Base-by-base conservation (phyloP, 2,329 filamentous ascomycete species). In the Scytalidium sp. region DNA sequence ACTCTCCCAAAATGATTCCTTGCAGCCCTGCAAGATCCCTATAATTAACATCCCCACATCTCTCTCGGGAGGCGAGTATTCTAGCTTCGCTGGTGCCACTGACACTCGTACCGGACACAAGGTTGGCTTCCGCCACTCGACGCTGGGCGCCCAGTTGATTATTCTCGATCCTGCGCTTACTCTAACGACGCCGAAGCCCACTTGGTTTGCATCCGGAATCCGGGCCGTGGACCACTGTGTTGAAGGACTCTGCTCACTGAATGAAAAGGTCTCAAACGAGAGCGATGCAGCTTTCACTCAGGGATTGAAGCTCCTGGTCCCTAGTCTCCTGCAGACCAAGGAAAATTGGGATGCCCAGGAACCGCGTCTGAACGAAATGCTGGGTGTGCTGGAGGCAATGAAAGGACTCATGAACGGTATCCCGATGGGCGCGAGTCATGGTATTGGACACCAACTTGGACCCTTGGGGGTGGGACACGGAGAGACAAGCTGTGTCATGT, bases 131-230 rank as follows among this genome's bases (percentile, higher is more conserved):
- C 52, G 60, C 9, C 54, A 62, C 21, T 67, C 72, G 0, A 60
- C 65, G 3, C 67, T 70, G 23, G 72, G 75, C 0, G 72, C 80
- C 0, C 62, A 72, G 3, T 69, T 85, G 3, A 69, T 84, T 4
- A 76, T 85, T 32, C 73, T 83, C 2, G 80, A 84, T 50, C 76
- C 81, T 2, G 65, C 70, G 13, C 66, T 84, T 1, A 71, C 70
- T 15, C 61, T 67, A 2, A 75, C 74, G 0, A 83, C 80, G 0
- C 81, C 80, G 0, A 64, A 68, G 1, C 65, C 66, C 19, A 68
- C 81, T 19, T 85, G 80, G 81, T 65, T 84, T 1, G 77, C 75
- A 41, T 81, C 79, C 0, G 81, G 82, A 0, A 69, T 84, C 7
- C 69, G 80, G 8, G 72, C 75, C 0, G 70, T 83, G 0, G 80